Evolutionary conservation across 2,329 filamentous ascomycete species (phyloP).

Genomic region (Cordyceps militaris): DNA sequence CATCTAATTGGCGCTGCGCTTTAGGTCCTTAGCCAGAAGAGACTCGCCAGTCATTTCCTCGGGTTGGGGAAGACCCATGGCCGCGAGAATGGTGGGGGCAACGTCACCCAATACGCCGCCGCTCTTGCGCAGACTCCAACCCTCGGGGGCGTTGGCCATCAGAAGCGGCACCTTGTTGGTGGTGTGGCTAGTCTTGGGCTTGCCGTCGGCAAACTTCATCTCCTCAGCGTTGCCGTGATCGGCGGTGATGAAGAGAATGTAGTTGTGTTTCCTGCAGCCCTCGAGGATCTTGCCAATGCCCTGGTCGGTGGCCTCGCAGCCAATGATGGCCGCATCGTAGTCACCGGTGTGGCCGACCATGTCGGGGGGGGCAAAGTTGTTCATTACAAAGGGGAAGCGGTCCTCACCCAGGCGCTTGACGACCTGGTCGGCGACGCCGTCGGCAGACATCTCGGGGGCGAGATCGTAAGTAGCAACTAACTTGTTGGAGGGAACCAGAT

Average conservation of each 20-base stretch:
- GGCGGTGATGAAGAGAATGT: conserved; percentile 89
- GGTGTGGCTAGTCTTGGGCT: conserved; percentile 96
- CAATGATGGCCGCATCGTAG: conserved; percentile 87
- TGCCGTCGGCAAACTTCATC: conserved; percentile 94
- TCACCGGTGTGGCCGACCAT: conserved; percentile 99
- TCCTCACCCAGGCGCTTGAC: conserved; percentile 77
- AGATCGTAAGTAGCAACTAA: conserved; percentile 88
- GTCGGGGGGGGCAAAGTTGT: conserved; percentile 98
- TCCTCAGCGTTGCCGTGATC: conserved; percentile 99
- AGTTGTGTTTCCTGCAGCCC: conserved; percentile 86
- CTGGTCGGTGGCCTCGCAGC: conserved; percentile 79
- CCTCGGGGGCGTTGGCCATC: conserved; percentile 92
- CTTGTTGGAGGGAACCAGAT: conserved; percentile 81
- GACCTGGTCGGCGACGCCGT: conserved; percentile 81
- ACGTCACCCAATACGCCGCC: conserved; percentile 94
- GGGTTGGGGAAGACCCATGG: conserved; percentile 86
- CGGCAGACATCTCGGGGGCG: conserved; percentile 93
- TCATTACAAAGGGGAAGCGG: conserved; percentile 96
- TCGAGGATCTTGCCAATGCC: conserved; percentile 91
- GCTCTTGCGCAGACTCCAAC: conserved; percentile 77
- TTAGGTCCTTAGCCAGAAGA: conserved; percentile 67
- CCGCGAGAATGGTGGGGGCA: conserved; percentile 82
- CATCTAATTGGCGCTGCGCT: conserved; percentile 25
- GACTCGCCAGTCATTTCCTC: conserved; percentile 86
- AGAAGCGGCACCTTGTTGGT: conserved; percentile 96